Percentiles rank a stretch among this genome's conserved stretches.
Evolutionary conservation across 495 filamentous ascomycete genomes (phyloP).

Genomic region (Staphylotrichum tortipilum): DNA sequence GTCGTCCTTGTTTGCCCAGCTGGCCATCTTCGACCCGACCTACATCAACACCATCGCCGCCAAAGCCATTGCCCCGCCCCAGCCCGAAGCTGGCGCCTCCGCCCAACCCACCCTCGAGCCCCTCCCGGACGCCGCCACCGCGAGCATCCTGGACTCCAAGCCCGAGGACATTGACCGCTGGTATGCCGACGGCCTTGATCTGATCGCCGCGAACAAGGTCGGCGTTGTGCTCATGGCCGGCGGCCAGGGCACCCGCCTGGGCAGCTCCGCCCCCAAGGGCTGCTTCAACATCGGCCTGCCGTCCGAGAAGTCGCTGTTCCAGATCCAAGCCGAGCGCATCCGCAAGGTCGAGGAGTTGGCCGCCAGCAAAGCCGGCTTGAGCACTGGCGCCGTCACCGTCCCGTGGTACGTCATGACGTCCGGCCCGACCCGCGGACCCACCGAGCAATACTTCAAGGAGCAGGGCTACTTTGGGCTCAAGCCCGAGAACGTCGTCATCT

Average conservation of each 20-base stretch:
- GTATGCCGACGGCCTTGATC: slow-evolving; percentile 74
- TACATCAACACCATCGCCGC: slow-evolving; percentile 78
- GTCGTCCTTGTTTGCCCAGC: slow-evolving; percentile 69
- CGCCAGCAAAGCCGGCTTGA: slow-evolving; percentile 50
- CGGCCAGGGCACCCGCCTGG: slow-evolving; percentile 89
- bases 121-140: slow-evolving; percentile 77
- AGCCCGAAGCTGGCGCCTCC: slow-evolving; percentile 35
- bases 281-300: slow-evolving; percentile 93
- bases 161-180: slow-evolving; percentile 70
- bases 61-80: slow-evolving; percentile 69
- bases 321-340: slow-evolving; percentile 94
- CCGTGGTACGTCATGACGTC: slow-evolving; percentile 99
- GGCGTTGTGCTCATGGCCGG: slow-evolving; percentile 96
- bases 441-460: slow-evolving; percentile 85
- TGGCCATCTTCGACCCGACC: slow-evolving; percentile 67
- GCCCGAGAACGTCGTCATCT: slow-evolving; percentile 79
- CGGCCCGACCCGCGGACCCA: slow-evolving; percentile 86
- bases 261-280: slow-evolving; percentile 92
- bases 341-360: slow-evolving; percentile 76
- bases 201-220: slow-evolving; percentile 82
- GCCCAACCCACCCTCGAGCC: slow-evolving; percentile 66
- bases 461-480: slow-evolving; percentile 83
- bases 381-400: slow-evolving; percentile 56
- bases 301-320: slow-evolving; percentile 89
- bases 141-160: slow-evolving; percentile 87